These are phyloP conservation scores for Penicillium ucsense DNA, from an alignment of 495 filamentous ascomycete genomes.

Conservation along the genomic window DNA sequence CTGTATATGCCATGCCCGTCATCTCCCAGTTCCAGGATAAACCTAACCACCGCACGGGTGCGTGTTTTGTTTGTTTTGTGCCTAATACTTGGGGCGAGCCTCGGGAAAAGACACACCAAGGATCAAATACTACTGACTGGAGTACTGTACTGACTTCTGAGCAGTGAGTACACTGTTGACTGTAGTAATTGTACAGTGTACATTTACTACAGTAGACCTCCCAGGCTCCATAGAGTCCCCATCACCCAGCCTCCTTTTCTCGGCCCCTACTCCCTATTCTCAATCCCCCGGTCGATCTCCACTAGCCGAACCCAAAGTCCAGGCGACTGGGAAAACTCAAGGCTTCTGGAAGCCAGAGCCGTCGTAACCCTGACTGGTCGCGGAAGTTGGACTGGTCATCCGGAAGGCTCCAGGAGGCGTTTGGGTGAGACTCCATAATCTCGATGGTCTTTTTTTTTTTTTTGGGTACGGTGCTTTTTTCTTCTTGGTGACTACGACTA, in stretches of 20 bases:
- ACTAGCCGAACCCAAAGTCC: conserved; percentile 8
- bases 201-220: not conserved
- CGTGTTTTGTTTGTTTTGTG: too few species aligned
- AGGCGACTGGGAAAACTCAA: not conserved
- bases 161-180: too few species aligned
- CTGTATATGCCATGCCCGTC: too few species aligned
- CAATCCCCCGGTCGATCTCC: conserved; percentile 2
- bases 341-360: conserved; percentile 8
- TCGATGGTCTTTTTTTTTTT: not conserved
- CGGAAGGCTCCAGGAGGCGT: conserved; percentile 3
- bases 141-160: too few species aligned
- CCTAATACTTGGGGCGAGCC: too few species aligned
- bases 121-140: too few species aligned
- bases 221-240: not conserved
- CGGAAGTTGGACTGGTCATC: conserved; percentile 11
- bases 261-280: not conserved
- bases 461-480: not conserved
- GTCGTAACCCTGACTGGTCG: conserved; percentile 7
- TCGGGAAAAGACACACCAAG: too few species aligned
- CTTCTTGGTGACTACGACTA: too few species aligned
- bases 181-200: too few species aligned
- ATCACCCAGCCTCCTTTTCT: too few species aligned
- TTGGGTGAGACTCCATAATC: conserved; percentile 4
- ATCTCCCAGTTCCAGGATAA: too few species aligned
- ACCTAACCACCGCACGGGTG: too few species aligned